These are phyloP conservation scores for Murraya koenigii DNA, from an alignment of 345 rosid species.

Conservation along the genomic window DNA sequence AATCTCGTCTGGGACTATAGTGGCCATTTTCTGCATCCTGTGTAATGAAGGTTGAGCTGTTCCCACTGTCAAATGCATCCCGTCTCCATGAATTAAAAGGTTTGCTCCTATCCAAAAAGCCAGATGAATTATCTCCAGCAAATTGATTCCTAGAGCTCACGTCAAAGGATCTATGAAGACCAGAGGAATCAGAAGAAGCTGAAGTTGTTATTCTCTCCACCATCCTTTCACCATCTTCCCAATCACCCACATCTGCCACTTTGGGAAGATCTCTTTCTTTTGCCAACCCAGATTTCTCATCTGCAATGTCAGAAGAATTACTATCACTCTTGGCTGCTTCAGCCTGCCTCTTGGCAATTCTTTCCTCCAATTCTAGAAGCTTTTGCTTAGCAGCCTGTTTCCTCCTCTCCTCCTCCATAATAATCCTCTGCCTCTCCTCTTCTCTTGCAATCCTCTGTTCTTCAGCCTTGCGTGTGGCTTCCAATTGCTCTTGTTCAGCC, in stretches of 20 bases:
- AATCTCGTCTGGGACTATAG: slow-evolving; percentile 53
- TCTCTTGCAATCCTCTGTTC: slow-evolving; percentile 86
- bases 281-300: slow-evolving; percentile 43
- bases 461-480: slow-evolving; percentile 70
- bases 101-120: slow-evolving; percentile 56
- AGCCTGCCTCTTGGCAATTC: slow-evolving; percentile 79
- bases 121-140: slow-evolving; percentile 56
- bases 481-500: slow-evolving; percentile 82
- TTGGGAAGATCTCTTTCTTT: slow-evolving; percentile 46
- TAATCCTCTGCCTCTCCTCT: slow-evolving; percentile 75
- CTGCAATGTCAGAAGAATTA: slow-evolving; percentile 43
- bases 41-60: slow-evolving; percentile 40
- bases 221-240: slow-evolving; percentile 92
- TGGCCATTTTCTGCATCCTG: slow-evolving; percentile 54
- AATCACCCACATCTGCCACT: slow-evolving; percentile 57
- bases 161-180: slow-evolving; percentile 54
- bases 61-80: slow-evolving; percentile 65
- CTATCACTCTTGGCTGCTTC: slow-evolving; percentile 47
- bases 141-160: slow-evolving; percentile 41
- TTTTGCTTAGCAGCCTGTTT: slow-evolving; percentile 93
- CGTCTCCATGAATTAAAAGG: slow-evolving; percentile 63
- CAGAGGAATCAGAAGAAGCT: slow-evolving; percentile 64
- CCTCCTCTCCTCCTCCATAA: slow-evolving; percentile 96
- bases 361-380: slow-evolving; percentile 92
- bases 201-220: slow-evolving; percentile 87